phyloP scores from a whole-genome alignment of 2,329 filamentous ascomycete genomes.

The Byssothecium circinans region DNA sequence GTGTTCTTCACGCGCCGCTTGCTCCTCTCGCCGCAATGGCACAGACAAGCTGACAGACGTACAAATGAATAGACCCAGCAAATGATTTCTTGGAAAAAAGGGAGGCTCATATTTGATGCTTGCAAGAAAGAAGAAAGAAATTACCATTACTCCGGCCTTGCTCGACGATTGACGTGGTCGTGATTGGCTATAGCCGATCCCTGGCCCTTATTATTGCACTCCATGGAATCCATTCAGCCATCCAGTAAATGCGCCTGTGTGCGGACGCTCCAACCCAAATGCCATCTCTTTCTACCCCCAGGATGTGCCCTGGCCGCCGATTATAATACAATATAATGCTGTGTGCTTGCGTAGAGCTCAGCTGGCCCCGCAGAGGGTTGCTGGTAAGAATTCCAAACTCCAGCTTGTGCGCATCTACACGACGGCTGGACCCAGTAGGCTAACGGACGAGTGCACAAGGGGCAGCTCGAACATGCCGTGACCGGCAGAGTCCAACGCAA shows the following conservation, averaged over 20 bases:
- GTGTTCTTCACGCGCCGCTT: too few relatives aligned
- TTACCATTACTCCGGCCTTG: slow-evolving; percentile 27
- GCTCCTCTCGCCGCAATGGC: neutral
- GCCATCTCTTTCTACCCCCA: slow-evolving; percentile 11
- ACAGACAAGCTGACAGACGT: too few relatives aligned
- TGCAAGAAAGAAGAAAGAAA: slow-evolving; percentile 20
- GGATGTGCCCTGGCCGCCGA: slow-evolving; percentile 4
- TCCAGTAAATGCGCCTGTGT: slow-evolving; percentile 8
- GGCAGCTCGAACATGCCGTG: neutral
- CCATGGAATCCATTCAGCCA: slow-evolving; percentile 8
- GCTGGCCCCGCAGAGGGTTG: neutral
- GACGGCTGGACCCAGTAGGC: neutral
- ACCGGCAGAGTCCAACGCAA: slow-evolving; percentile 2
- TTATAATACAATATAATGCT: slow-evolving; percentile 10
- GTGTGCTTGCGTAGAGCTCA: neutral
- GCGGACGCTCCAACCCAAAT: neutral
- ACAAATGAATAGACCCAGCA: too few relatives aligned
- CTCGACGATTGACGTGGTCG: slow-evolving; percentile 10
- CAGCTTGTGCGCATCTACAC: neutral
- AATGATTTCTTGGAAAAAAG: slow-evolving; percentile 6
- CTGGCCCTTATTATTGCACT: slow-evolving; percentile 11
- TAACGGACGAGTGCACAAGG: neutral
- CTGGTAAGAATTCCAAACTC: slow-evolving; percentile 1
- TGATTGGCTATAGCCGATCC: slow-evolving; percentile 22
- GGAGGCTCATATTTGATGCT: slow-evolving; percentile 4